Conservation (phyloP, 192 early-diverging fungal species). For the Backusella macrospora region DNA sequence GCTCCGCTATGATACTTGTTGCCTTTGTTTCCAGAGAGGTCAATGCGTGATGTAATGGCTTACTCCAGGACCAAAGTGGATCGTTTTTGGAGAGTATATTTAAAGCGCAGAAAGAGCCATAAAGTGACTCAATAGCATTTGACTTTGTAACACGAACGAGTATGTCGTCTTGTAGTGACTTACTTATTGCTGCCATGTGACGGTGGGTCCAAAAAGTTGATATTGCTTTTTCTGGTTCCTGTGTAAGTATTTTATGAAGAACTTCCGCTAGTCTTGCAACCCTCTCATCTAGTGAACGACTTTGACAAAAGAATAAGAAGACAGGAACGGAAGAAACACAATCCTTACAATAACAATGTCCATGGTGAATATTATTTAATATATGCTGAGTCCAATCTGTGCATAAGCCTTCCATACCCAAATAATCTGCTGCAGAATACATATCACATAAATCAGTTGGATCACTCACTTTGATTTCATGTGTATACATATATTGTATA, state of each 20-base stretch:
- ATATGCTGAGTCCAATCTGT: not conserved
- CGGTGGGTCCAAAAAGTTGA: constrained; percentile 25
- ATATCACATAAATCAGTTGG: constrained; percentile 18
- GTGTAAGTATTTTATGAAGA: not conserved
- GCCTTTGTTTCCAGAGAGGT: constrained; percentile 18
- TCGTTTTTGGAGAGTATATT: constrained; percentile 13
- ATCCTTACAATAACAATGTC: constrained; percentile 17
- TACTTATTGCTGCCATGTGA: constrained; percentile 17
- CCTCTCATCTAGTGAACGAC: constrained; percentile 5
- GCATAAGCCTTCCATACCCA: constrained; percentile 32
- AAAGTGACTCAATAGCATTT: constrained; percentile 32
- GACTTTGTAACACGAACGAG: constrained; percentile 21
- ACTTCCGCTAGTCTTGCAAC: not conserved
- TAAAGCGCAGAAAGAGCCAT: constrained; percentile 26
- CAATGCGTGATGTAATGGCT: constrained; percentile 21
- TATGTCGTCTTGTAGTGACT: constrained; percentile 8
- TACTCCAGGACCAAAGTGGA: constrained; percentile 20
- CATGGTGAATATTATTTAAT: constrained; percentile 10
- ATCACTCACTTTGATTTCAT: constrained; percentile 4
- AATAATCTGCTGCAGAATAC: constrained; percentile 35
- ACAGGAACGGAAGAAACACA: constrained; percentile 17
- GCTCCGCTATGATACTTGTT: constrained; percentile 21
- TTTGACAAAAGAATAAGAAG: not conserved
- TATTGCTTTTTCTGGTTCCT: constrained; percentile 34
- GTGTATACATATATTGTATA: constrained; percentile 33